Percentiles rank a stretch among this genome's conserved stretches.
phyloP scores from a whole-genome alignment of 2,329 filamentous ascomycete genomes.

The Aspergillus pseudonomiae region DNA sequence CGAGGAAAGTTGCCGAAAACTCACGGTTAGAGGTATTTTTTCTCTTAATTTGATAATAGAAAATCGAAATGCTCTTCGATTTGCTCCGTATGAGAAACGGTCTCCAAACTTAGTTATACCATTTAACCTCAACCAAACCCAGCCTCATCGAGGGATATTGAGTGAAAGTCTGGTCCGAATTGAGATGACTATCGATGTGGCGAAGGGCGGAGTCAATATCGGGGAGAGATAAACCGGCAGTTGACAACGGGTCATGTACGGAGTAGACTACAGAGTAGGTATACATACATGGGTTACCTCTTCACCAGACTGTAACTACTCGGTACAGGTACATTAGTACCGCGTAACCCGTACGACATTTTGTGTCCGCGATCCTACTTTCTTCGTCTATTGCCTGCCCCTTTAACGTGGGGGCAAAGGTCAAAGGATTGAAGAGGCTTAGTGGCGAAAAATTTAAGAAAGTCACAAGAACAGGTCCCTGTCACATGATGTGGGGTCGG shows the following conservation, averaged over 20 bases:
- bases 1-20: background rate
- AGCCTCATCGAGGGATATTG: background rate
- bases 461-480: slow-evolving; percentile 26
- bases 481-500: slow-evolving; percentile 28
- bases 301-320: background rate
- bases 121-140: background rate
- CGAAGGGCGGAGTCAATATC: slow-evolving; percentile 2
- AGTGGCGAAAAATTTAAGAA: slow-evolving; percentile 14
- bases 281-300: background rate
- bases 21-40: background rate
- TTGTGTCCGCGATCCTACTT: slow-evolving; percentile 1
- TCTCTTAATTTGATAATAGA: background rate
- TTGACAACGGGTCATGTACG: background rate
- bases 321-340: background rate
- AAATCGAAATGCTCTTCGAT: background rate
- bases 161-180: background rate
- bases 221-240: background rate
- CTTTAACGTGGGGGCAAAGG: slow-evolving; percentile 15
- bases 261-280: background rate
- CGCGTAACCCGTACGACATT: slow-evolving; percentile 4
- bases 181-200: slow-evolving; percentile 2
- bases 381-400: background rate
- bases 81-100: background rate
- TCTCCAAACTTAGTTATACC: background rate
- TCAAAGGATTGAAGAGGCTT: background rate